phyloP scores from a whole-genome alignment of 2,329 filamentous ascomycete genomes.

The Penicillium occitanis region DNA sequence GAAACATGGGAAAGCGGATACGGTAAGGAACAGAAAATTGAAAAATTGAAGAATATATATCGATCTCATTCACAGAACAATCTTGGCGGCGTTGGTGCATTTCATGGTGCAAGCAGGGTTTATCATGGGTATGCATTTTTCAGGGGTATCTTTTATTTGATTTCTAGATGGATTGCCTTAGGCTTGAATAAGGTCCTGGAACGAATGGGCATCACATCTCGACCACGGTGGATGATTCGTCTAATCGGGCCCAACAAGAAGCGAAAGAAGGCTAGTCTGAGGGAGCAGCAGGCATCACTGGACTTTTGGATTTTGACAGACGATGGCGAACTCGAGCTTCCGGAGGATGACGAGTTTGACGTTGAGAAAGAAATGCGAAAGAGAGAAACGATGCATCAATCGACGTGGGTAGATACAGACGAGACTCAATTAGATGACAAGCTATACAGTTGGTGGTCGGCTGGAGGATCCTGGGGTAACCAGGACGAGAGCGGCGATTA shows the following conservation, averaged over 20 bases:
- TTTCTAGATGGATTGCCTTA: constrained; percentile 60
- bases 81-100: constrained; percentile 69
- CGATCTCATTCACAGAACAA: constrained; percentile 39
- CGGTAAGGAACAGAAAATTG: constrained; percentile 45
- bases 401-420: constrained; percentile 46
- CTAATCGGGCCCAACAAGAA: constrained; percentile 34
- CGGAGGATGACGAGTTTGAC: constrained; percentile 67
- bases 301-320: constrained; percentile 58
- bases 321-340: constrained; percentile 56
- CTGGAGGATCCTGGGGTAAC: constrained; percentile 80
- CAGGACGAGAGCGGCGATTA: constrained; percentile 81
- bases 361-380: constrained; percentile 76
- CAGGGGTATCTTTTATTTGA: constrained; percentile 67
- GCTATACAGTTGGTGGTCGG: constrained; percentile 81
- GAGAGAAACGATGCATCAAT: constrained; percentile 51
- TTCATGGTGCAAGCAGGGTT: constrained; percentile 74
- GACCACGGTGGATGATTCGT: constrained; percentile 62
- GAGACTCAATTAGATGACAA: constrained; percentile 70
- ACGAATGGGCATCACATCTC: constrained; percentile 59
- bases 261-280: constrained; percentile 21
- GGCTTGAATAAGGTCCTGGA: constrained; percentile 56
- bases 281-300: constrained; percentile 30
- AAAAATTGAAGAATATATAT: constrained; percentile 38
- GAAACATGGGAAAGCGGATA: constrained; percentile 49
- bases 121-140: constrained; percentile 74